Evolutionary conservation across 2,329 filamentous ascomycete genomes (phyloP), one percentile per base, ranked within the genome.

Genomic region (Fusarium hostae): DNA sequence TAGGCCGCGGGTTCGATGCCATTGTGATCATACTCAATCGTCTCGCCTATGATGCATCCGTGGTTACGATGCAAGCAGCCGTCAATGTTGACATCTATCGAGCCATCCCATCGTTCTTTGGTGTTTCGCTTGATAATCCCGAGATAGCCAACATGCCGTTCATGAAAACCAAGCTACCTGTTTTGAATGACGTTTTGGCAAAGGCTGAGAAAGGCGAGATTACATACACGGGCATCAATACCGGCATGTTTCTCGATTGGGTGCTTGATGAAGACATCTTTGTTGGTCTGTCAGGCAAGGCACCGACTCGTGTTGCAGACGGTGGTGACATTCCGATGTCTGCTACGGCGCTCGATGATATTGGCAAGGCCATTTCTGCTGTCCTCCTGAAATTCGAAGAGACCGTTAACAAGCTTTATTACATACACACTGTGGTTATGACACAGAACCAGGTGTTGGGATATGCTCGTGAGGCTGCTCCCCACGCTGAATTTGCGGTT

Each of bases 81-180:
- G 47, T 59, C 3, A 63, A 64, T 10, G 41, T 47, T 6, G 47
- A 41, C 0, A 45, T 64, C 0, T 59, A 44, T 10, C 50, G 66
- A 6, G 59, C 59, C 1, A 55, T 64, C 2, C 66, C 66, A 1
- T 68, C 65, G 1, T 69, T 48, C 9, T 68, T 68, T 2, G 58
- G 66, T 2, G 41, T 30, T 3, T 43, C 64, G 1, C 20, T 68
- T 0, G 66, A 63, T 0, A 57, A 63, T 2, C 64, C 64, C 0
- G 51, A 68, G 5, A 64, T 68, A 44, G 45, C 66, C 6, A 52
- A 37, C 5, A 68, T 68, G 64, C 66, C 66, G 0, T 68, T 68
- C 26, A 47, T 68, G 34, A 51, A 39, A 3, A 26, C 51, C 0
- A 68, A 68, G 6, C 16, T 63, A 3, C 64, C 45, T 0, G 52